phyloP scores from a whole-genome alignment of 306 rosid genomes.

The Glycine soja region DNA sequence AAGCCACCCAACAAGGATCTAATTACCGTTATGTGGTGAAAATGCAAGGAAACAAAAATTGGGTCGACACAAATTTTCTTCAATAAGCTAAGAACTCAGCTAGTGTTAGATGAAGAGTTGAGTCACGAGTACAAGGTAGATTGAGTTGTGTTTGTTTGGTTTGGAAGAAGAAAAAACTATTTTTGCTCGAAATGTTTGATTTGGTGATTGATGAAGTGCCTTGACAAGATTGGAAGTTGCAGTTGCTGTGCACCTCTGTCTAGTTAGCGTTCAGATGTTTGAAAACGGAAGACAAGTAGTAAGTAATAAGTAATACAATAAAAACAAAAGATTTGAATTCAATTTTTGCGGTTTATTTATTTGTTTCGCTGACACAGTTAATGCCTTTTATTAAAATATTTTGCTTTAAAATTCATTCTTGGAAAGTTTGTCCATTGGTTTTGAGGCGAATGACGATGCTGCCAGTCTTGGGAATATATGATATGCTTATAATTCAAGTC shows the following conservation, averaged over 20 bases:
- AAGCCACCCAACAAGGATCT: slow-evolving; percentile 29
- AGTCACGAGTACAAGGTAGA: neutral
- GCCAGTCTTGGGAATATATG: slow-evolving; percentile 12
- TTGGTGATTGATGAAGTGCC: slow-evolving; percentile 41
- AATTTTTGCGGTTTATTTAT: slow-evolving; percentile 48
- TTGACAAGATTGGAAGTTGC: slow-evolving; percentile 44
- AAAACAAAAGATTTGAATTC: slow-evolving; percentile 51
- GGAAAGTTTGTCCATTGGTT: slow-evolving; percentile 16
- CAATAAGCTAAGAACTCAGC: slow-evolving; percentile 42
- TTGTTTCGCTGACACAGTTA: slow-evolving; percentile 36
- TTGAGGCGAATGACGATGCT: slow-evolving; percentile 30
- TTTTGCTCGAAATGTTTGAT: slow-evolving; percentile 37
- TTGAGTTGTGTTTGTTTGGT: neutral
- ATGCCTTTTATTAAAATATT: slow-evolving; percentile 1
- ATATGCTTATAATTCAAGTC: neutral
- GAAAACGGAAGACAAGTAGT: slow-evolving; percentile 35
- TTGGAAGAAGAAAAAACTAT: neutral
- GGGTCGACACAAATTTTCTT: slow-evolving; percentile 40
- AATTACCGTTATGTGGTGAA: slow-evolving; percentile 41
- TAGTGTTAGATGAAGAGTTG: slow-evolving; percentile 35
- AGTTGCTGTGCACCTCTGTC: slow-evolving; percentile 43
- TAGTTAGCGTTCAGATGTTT: slow-evolving; percentile 51
- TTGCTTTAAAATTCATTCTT: slow-evolving; percentile 1
- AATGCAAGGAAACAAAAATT: slow-evolving; percentile 30
- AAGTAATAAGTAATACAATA: neutral